A percentile compares a stretch with the other conserved stretches of the same genome.
phyloP scores from a whole-genome alignment of 1,284 basidiomycete genomes.

The Malassezia pachydermatis region DNA sequence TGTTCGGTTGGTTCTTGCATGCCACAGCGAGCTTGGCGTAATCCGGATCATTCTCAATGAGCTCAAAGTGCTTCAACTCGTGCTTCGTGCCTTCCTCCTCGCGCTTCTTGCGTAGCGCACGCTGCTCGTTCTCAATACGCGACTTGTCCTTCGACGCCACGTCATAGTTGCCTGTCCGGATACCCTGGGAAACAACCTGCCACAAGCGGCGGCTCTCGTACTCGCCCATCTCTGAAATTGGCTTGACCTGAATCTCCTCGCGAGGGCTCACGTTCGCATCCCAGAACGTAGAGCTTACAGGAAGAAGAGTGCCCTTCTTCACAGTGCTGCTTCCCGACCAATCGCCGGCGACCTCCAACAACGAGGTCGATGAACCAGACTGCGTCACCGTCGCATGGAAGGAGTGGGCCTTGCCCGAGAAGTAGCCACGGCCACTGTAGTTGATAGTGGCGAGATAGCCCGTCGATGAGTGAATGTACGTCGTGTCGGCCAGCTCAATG shows the following conservation, averaged over 20 bases:
- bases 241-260: conserved; percentile 62
- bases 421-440: conserved; percentile 89
- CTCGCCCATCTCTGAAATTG: conserved; percentile 60
- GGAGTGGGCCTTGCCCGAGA: conserved; percentile 80
- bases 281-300: conserved; percentile 51
- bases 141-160: conserved; percentile 79
- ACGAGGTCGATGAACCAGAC: conserved; percentile 49
- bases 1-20: conserved; percentile 31
- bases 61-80: conserved; percentile 51
- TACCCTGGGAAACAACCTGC: conserved; percentile 78
- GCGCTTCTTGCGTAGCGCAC: conserved; percentile 79
- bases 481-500: conserved; percentile 76
- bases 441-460: conserved; percentile 59
- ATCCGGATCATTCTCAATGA: conserved; percentile 46
- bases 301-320: conserved; percentile 31
- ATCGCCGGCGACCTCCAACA: conserved; percentile 68
- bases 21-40: conserved; percentile 35
- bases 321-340: conserved; percentile 67
- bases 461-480: conserved; percentile 70
- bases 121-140: conserved; percentile 88
- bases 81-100: conserved; percentile 61
- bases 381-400: conserved; percentile 70
- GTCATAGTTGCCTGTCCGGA: conserved; percentile 81
- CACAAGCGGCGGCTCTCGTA: conserved; percentile 82
- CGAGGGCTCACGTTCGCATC: conserved; percentile 51